phyloP scores from a whole-genome alignment of 1,284 basidiomycete species.

The Rhodotorula sp. region DNA sequence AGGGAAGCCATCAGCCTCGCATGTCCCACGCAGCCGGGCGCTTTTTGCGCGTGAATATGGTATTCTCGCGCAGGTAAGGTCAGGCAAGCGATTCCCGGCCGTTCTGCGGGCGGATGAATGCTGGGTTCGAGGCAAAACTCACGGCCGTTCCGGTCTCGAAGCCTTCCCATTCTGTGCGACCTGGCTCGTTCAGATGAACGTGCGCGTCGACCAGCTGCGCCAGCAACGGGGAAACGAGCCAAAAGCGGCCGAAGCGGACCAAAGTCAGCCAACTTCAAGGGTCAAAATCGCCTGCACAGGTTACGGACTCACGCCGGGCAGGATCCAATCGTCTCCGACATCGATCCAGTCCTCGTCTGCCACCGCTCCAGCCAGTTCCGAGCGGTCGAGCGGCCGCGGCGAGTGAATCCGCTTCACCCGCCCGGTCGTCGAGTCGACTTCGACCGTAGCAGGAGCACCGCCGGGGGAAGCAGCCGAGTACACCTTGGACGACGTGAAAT shows the following conservation, averaged over 20 bases:
- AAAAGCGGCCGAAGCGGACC: conserved; percentile 5
- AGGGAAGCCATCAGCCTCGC: too few relatives aligned
- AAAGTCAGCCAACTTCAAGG: neutral
- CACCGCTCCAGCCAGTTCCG: neutral
- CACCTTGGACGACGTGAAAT: neutral
- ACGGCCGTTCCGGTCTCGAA: conserved; percentile 76
- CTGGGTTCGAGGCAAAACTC: neutral
- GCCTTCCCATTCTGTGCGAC: conserved; percentile 88
- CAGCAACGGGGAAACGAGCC: too few relatives aligned
- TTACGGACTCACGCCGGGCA: conserved; percentile 75
- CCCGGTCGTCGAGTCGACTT: neutral
- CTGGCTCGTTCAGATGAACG: conserved; percentile 81
- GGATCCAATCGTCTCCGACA: conserved; percentile 62
- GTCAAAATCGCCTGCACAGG: too few relatives aligned
- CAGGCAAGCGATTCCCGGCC: neutral
- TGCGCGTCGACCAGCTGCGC: conserved; percentile 55
- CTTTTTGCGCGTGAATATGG: neutral
- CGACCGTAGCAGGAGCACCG: conserved; percentile 4
- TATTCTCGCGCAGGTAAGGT: neutral
- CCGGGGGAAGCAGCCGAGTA: neutral
- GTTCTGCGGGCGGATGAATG: neutral
- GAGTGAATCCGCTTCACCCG: conserved; percentile 9
- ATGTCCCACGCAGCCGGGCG: neutral
- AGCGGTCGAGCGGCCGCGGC: neutral
- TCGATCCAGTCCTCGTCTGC: conserved; percentile 58